Conservation (phyloP, 2,329 filamentous ascomycete species). For the Microdochium paspali region DNA sequence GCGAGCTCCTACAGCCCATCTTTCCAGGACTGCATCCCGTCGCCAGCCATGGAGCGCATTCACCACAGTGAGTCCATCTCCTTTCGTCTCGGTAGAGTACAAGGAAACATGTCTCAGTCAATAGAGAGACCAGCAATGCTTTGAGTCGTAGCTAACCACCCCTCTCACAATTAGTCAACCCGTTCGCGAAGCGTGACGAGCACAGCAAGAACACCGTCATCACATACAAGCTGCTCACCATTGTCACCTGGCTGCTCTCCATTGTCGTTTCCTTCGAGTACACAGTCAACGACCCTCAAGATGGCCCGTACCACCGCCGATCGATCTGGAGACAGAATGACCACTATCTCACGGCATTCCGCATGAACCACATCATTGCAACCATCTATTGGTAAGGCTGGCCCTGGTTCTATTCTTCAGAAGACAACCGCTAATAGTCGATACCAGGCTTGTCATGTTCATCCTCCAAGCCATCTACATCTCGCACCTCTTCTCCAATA, state of each 20-base stretch:
- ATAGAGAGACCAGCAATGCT: neutral
- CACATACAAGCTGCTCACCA: conserved; percentile 67
- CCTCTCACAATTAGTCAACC: conserved; percentile 48
- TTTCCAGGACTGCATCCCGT: neutral
- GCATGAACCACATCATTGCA: conserved; percentile 54
- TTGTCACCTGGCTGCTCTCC: conserved; percentile 65
- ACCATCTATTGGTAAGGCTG: conserved; percentile 65
- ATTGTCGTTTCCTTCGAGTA: conserved; percentile 69
- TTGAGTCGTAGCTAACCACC: conserved; percentile 1
- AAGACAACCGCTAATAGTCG: conserved; percentile 1
- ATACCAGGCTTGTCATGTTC: conserved; percentile 58
- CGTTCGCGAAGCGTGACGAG: conserved; percentile 62
- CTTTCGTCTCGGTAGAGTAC: neutral
- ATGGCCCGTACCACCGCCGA: conserved; percentile 47
- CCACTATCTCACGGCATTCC: conserved; percentile 61
- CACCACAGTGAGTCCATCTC: neutral
- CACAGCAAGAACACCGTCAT: conserved; percentile 53
- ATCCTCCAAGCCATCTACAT: conserved; percentile 69
- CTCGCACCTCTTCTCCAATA: conserved; percentile 63
- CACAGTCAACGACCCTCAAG: conserved; percentile 51
- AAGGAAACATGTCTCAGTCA: too few species aligned
- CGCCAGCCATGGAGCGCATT: neutral
- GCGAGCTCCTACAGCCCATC: neutral
- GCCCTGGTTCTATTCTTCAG: conserved; percentile 1
- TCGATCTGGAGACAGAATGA: conserved; percentile 71